phyloP scores from a whole-genome alignment of 2,329 filamentous ascomycete species.

The Cladosporium sphaerospermum region DNA sequence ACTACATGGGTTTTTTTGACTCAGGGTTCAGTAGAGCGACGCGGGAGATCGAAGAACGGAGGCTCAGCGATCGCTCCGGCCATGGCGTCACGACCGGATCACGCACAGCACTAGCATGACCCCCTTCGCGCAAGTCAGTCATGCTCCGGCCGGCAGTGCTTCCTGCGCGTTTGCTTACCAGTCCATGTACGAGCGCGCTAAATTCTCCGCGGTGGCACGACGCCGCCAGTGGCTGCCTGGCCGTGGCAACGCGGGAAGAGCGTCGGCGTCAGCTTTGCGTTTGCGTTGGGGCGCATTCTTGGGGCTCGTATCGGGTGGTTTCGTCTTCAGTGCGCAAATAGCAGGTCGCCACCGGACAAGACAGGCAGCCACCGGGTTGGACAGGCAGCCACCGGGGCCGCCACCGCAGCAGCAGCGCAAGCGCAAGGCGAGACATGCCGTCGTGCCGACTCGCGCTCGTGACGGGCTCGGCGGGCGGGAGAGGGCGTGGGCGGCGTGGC shows the following conservation, averaged over 20 bases:
- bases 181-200: neutral
- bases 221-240: neutral
- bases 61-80: neutral
- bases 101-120: neutral
- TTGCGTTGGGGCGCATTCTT: neutral
- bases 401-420: neutral
- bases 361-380: too few species aligned
- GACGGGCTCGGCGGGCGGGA: neutral
- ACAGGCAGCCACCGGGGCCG: too few species aligned
- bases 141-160: neutral
- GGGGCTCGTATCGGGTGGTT: neutral
- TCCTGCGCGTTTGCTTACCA: neutral
- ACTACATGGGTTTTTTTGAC: neutral
- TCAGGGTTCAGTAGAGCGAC: neutral
- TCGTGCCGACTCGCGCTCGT: neutral
- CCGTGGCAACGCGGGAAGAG: neutral
- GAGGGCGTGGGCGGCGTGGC: neutral
- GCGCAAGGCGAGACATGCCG: conserved; percentile 5
- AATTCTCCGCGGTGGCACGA: neutral
- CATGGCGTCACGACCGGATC: neutral
- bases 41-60: neutral
- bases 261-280: neutral
- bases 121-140: neutral
- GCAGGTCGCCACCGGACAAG: too few species aligned
- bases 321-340: neutral